A percentile compares a stretch with the other conserved stretches of the same genome.
Conservation (phyloP, 2,329 filamentous ascomycete genomes). For the Fusarium sp. region DNA sequence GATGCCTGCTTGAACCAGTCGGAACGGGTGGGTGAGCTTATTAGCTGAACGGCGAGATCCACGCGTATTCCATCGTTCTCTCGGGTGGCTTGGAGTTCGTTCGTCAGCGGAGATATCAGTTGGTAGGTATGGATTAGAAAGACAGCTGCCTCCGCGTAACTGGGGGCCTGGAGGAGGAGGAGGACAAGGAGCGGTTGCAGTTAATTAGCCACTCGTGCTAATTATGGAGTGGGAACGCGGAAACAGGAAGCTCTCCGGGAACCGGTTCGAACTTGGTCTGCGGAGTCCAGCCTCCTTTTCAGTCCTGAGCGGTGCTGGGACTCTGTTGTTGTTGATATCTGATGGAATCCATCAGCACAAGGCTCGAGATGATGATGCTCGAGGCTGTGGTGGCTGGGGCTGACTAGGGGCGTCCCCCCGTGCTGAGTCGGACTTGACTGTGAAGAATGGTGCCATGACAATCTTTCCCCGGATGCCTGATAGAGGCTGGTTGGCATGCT, state of each 20-base stretch:
- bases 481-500: conserved; percentile 18
- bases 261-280: conserved; percentile 36
- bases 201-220: conserved; percentile 35
- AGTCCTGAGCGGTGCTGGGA: background rate
- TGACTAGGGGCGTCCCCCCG: conserved; percentile 14
- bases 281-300: conserved; percentile 42
- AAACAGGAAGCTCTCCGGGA: conserved; percentile 34
- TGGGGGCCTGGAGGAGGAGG: conserved; percentile 17
- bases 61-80: conserved; percentile 23
- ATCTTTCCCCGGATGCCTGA: conserved; percentile 15
- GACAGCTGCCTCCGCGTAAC: conserved; percentile 31
- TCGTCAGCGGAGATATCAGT: conserved; percentile 20
- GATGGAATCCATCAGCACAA: background rate
- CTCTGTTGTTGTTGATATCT: background rate
- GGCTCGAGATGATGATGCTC: background rate
- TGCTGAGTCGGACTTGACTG: conserved; percentile 4
- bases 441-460: conserved; percentile 7
- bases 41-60: conserved; percentile 33
- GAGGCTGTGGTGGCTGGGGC: conserved; percentile 28
- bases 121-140: background rate
- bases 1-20: conserved; percentile 40
- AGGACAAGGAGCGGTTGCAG: conserved; percentile 25
- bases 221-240: conserved; percentile 41
- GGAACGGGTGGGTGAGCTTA: conserved; percentile 32
- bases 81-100: conserved; percentile 4